Conservation (phyloP, 1,284 basidiomycete genomes). For the Leccinum griseonigrum region DNA sequence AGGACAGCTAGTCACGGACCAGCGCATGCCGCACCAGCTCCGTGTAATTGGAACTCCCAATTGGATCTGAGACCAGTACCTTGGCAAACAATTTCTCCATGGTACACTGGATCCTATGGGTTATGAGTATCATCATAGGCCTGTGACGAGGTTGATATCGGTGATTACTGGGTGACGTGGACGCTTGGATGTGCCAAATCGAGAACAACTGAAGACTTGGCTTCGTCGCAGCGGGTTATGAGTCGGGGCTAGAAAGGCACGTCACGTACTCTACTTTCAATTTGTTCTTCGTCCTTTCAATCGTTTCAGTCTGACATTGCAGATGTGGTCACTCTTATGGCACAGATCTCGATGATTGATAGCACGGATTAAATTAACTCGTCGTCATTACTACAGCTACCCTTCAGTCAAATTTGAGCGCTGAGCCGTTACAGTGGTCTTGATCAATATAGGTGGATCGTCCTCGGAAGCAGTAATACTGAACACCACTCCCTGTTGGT, state of each 20-base stretch:
- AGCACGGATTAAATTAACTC: no score
- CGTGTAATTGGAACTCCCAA: neutral
- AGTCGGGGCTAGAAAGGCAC: neutral
- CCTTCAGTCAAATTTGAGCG: neutral
- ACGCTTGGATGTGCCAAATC: neutral
- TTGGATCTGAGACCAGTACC: neutral
- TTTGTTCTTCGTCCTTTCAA: neutral
- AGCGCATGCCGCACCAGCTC: neutral
- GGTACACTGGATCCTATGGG: neutral
- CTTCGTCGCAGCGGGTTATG: neutral
- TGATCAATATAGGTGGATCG: neutral
- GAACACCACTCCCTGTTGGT: neutral
- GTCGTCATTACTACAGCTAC: neutral
- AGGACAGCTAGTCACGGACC: neutral
- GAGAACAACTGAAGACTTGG: neutral
- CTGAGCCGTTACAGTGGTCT: neutral
- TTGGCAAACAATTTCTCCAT: neutral
- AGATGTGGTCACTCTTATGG: neutral
- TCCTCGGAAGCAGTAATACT: neutral
- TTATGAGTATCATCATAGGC: neutral
- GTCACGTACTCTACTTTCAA: neutral
- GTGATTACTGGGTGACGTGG: neutral
- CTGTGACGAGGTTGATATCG: neutral
- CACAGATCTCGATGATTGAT: neutral
- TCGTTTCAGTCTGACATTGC: neutral